These are phyloP conservation scores for Myriangium duriaei DNA, from an alignment of 2,329 filamentous ascomycete species.

Conservation along the genomic window DNA sequence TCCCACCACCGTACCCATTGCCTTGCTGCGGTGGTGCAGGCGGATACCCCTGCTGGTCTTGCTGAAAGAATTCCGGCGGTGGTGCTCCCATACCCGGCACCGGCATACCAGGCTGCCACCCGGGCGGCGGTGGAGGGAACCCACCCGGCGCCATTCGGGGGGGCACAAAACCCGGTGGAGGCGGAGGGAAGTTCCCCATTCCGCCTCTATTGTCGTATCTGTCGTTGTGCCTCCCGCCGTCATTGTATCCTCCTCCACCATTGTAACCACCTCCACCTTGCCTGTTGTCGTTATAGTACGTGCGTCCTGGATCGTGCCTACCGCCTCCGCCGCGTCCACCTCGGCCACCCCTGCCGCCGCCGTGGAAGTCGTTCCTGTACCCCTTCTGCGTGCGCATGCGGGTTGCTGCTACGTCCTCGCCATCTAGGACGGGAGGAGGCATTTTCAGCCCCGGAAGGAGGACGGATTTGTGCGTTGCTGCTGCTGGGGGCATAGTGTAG, in stretches of 20 bases:
- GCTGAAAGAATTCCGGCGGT: conserved; percentile 12
- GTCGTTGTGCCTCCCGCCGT: conserved; percentile 13
- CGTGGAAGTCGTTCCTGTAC: conserved; percentile 42
- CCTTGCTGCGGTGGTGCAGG: conserved; percentile 13
- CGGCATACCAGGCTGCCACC: conserved; percentile 16
- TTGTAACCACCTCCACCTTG: conserved; percentile 13
- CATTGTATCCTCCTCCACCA: conserved; percentile 16
- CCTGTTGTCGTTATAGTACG: background rate
- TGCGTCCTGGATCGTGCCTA: conserved; percentile 5
- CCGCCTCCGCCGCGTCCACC: conserved; percentile 16
- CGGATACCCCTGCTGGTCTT: conserved; percentile 13
- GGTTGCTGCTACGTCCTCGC: conserved; percentile 61
- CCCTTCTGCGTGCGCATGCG: conserved; percentile 50
- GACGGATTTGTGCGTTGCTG: conserved; percentile 81
- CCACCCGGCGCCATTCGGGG: conserved; percentile 12
- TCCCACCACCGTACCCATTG: conserved; percentile 14
- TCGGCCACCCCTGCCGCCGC: conserved; percentile 18
- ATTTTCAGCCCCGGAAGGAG: conserved; percentile 72
- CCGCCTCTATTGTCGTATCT: conserved; percentile 5
- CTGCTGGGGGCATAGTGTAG: conserved; percentile 67
- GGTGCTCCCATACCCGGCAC: conserved; percentile 2
- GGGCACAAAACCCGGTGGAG: conserved; percentile 16
- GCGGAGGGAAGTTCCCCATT: conserved; percentile 12
- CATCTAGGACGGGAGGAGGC: conserved; percentile 57
- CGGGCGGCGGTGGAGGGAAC: conserved; percentile 14